Evolutionary conservation across 129 eudicot genomes (phyloP).

Genomic region (Gnaphalium uliginosum): DNA sequence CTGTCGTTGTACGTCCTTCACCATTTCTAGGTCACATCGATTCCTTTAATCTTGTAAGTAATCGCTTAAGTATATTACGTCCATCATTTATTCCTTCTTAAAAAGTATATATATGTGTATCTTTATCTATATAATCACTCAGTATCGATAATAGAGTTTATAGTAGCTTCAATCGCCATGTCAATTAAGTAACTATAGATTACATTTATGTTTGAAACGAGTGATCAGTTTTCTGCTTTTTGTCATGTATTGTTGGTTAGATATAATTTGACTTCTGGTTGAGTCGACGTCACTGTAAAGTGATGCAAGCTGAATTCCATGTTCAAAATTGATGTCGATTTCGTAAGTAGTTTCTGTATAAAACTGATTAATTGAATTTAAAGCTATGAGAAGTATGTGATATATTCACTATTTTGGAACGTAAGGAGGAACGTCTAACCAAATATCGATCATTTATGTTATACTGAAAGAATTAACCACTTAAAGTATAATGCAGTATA

Average conservation of each 20-base stretch:
- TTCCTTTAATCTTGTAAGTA: conserved; percentile 39
- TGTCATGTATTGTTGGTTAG: not conserved
- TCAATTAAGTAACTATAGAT: not conserved
- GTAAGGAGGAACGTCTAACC: too few species aligned
- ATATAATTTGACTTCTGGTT: conserved; percentile 6
- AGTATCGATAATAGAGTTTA: not conserved
- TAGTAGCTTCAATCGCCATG: not conserved
- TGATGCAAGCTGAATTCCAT: not conserved
- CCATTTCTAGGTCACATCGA: conserved; percentile 57
- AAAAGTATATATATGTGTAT: not conserved
- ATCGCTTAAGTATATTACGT: not conserved
- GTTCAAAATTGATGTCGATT: not conserved
- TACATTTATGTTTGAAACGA: not conserved
- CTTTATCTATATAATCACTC: not conserved
- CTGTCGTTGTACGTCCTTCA: conserved; percentile 42
- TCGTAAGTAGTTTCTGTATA: not conserved
- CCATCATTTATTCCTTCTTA: too few species aligned
- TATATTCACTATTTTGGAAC: too few species aligned
- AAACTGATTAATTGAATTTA: not conserved
- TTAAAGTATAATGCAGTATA: not conserved
- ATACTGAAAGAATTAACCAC: not conserved
- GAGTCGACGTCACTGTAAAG: not conserved
- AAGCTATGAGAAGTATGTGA: not conserved
- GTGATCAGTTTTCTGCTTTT: conserved; percentile 18
- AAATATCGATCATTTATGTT: not conserved